These are phyloP conservation scores for Phaffomyces antillensis DNA, from an alignment of 805 yeast genomes.

Conservation along the genomic window DNA sequence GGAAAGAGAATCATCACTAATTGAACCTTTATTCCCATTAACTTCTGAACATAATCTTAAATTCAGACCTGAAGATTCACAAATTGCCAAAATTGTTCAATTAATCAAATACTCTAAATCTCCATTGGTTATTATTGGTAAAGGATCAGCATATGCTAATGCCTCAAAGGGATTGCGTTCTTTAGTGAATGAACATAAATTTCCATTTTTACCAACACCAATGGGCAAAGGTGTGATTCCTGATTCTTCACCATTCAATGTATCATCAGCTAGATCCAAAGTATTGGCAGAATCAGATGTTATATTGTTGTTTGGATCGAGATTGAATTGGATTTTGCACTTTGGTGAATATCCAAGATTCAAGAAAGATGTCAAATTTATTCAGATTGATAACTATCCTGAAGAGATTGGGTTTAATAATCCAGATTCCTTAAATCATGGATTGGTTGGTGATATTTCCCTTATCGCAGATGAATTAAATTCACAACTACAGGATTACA, in stretches of 20 bases:
- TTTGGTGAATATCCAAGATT: constrained; percentile 56
- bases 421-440: constrained; percentile 27
- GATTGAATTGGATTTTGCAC: constrained; percentile 70
- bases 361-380: constrained; percentile 35
- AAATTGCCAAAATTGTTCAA: constrained; percentile 30
- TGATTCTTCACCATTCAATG: constrained; percentile 40
- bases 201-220: constrained; percentile 67
- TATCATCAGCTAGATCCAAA: constrained; percentile 58
- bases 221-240: constrained; percentile 71
- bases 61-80: constrained; percentile 27
- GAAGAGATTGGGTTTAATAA: constrained; percentile 47
- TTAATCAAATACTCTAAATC: constrained; percentile 29
- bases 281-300: constrained; percentile 53
- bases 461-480: constrained; percentile 33
- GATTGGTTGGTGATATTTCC: constrained; percentile 49
- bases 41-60: constrained; percentile 5
- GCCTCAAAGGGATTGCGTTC: constrained; percentile 33
- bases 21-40: neutral
- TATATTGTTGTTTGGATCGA: constrained; percentile 53
- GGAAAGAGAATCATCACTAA: neutral
- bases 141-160: constrained; percentile 49
- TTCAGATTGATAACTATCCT: constrained; percentile 49
- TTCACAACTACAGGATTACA: constrained; percentile 22
- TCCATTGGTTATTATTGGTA: constrained; percentile 57
- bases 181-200: constrained; percentile 34